Base-by-base conservation (phyloP, 1,284 basidiomycete species). In the Meripilus lineatus region DNA sequence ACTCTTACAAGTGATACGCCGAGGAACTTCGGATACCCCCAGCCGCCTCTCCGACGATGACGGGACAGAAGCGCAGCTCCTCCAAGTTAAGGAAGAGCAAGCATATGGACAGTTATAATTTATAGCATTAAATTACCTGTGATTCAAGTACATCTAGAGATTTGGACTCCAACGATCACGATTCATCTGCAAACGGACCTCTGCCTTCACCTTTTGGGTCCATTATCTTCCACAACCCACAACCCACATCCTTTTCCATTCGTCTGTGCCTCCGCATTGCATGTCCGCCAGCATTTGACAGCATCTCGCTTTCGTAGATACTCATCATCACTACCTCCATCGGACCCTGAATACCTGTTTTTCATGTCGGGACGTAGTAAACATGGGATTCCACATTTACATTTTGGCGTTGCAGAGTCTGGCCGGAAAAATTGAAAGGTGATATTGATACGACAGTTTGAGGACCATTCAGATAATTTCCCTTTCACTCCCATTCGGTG, bases 391-490 rank as follows among this genome's bases (percentile, higher is more conserved):
- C 79, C 82, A 59, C 93, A 96, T 54, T 82, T 79, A 60, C 93
- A 96, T 26, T 70, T 70, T 3, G 86, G 84, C 2, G 75, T 86
- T 26, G 28, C 8, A 59, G 89, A 96, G 65, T 96, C 93, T 32
- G 89, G 82, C 46, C 89, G 76, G 53, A 88, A 93, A 61, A 92
- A 92, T 32, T 90, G 74, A 61, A 93, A 93, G 0, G 91, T 94
- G 45, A 94, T 84, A 56, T 93, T 93, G 55, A 94, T 92, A 18
- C 91, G 2, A 67, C 36, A 1, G 52, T 50, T 7, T 41, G 43
- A 4, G 48, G 28, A 23, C 30, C 10, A 32, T 30, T 32, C 28
- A 30, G n/a, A n/a, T 8, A 30, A n/a, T 30, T 30, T 30, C 28
- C n/a, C 28, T 30, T 30, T 30, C 10, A 30, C 8, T 8, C 8